Evolutionary conservation across 352 stramenopile genomes (phyloP).

Genomic region (Phytophthora syringae): DNA sequence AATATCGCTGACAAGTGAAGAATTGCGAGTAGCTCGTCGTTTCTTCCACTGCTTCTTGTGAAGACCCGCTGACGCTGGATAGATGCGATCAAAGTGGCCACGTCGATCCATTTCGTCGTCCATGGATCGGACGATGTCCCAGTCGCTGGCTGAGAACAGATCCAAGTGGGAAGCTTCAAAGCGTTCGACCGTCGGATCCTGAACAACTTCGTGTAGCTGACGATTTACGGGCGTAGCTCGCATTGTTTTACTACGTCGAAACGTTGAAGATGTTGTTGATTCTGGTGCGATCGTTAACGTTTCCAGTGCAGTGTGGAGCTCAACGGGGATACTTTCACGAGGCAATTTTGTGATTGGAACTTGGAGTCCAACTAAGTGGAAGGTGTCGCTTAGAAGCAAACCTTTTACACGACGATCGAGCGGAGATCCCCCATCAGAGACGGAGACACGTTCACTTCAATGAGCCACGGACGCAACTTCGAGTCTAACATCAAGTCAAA

Average conservation of each 20-base stretch:
- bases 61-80: conserved; percentile 34
- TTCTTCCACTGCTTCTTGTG: conserved; percentile 16
- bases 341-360: conserved; percentile 45
- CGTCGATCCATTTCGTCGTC: conserved; percentile 76
- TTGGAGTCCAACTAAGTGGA: conserved; percentile 77
- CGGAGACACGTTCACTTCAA: conserved; percentile 81
- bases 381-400: conserved; percentile 80
- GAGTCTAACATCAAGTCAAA: conserved; percentile 82
- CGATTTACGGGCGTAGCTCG: conserved; percentile 38
- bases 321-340: conserved; percentile 24
- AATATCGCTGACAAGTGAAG: conserved; percentile 71
- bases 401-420: conserved; percentile 80
- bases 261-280: conserved; percentile 11
- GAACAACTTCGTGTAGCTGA: conserved; percentile 65
- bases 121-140: conserved; percentile 66
- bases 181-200: conserved; percentile 44
- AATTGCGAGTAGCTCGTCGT: conserved; percentile 44
- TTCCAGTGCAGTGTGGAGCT: conserved; percentile 1
- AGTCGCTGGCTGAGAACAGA: conserved; percentile 61
- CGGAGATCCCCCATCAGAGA: conserved; percentile 83
- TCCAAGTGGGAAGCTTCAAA: conserved; percentile 62
- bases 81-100: conserved; percentile 81
- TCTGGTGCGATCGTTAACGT: not conserved
- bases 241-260: conserved; percentile 32
- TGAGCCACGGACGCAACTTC: conserved; percentile 63